These are phyloP conservation scores for Clarireedia homoeocarpa DNA, from an alignment of 2,329 filamentous ascomycete species.

Conservation along the genomic window DNA sequence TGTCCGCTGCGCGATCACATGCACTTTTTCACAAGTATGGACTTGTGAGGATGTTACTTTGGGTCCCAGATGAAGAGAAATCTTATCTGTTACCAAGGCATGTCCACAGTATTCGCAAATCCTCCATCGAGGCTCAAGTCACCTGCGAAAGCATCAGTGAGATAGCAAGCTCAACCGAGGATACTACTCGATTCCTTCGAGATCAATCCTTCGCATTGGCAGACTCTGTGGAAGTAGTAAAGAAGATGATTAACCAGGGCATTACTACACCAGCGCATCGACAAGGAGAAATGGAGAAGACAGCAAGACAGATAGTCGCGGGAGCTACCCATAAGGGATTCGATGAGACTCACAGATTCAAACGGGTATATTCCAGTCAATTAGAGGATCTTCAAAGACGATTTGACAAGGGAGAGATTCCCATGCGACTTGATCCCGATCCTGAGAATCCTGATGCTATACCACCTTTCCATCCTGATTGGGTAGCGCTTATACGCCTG, in stretches of 20 bases:
- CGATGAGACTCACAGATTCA: background rate
- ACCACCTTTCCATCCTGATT: background rate
- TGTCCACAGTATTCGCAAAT: conserved; percentile 46
- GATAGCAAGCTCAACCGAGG: conserved; percentile 38
- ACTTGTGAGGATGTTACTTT: conserved; percentile 69
- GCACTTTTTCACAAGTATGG: conserved; percentile 67
- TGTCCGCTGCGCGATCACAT: conserved; percentile 48
- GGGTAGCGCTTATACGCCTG: background rate
- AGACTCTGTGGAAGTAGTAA: conserved; percentile 34
- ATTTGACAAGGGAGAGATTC: background rate
- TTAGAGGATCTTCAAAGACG: background rate
- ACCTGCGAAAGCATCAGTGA: conserved; percentile 51
- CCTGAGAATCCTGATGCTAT: background rate
- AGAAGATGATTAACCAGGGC: conserved; percentile 39
- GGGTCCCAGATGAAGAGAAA: conserved; percentile 57
- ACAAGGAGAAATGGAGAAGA: conserved; percentile 29
- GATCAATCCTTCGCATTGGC: conserved; percentile 42
- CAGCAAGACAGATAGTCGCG: conserved; percentile 14
- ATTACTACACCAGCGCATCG: conserved; percentile 39
- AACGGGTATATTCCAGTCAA: background rate
- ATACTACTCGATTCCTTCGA: conserved; percentile 26
- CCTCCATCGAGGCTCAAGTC: conserved; percentile 52
- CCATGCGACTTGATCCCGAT: background rate
- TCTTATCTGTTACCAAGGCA: conserved; percentile 50
- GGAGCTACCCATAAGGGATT: conserved; percentile 5